phyloP scores from a whole-genome alignment of 768 basidiomycete species.

The Suillus weaverae region DNA sequence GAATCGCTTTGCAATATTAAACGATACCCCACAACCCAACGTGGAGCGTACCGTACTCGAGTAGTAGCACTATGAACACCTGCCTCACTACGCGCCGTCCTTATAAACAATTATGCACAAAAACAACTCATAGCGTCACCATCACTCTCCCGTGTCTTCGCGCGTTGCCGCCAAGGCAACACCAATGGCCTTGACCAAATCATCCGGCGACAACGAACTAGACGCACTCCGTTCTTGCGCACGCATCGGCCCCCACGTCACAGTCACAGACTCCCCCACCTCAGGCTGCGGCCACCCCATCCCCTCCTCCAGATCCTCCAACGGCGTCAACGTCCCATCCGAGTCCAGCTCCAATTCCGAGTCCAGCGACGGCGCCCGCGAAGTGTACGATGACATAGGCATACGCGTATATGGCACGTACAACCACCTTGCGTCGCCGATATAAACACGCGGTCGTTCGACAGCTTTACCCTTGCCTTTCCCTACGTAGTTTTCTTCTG shows the following conservation, averaged over 20 bases:
- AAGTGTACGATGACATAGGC: constrained; percentile 5
- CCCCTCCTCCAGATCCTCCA: constrained; percentile 13
- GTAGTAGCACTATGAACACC: background rate
- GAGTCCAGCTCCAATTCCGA: constrained; percentile 6
- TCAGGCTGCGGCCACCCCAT: constrained; percentile 31
- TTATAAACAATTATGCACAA: background rate
- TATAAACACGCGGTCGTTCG: constrained; percentile 16
- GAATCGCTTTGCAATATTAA: background rate
- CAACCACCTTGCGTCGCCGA: constrained; percentile 20
- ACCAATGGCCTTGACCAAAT: constrained; percentile 24
- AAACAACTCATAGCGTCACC: background rate
- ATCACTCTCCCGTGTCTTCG: background rate
- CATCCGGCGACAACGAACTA: constrained; percentile 20
- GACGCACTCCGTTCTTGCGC: constrained; percentile 1
- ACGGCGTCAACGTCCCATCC: constrained; percentile 15
- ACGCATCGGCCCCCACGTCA: constrained; percentile 21
- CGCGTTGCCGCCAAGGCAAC: constrained; percentile 22
- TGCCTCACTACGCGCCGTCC: background rate
- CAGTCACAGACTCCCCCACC: constrained; percentile 28
- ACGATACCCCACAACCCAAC: background rate
- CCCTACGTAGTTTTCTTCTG: background rate
- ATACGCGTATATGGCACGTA: constrained; percentile 24
- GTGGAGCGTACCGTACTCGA: background rate
- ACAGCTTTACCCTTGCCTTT: constrained; percentile 6
- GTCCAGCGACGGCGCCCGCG: constrained; percentile 16